These are phyloP conservation scores for Diaporthe humulicola DNA, from an alignment of 2,329 filamentous ascomycete species.

Conservation along the genomic window DNA sequence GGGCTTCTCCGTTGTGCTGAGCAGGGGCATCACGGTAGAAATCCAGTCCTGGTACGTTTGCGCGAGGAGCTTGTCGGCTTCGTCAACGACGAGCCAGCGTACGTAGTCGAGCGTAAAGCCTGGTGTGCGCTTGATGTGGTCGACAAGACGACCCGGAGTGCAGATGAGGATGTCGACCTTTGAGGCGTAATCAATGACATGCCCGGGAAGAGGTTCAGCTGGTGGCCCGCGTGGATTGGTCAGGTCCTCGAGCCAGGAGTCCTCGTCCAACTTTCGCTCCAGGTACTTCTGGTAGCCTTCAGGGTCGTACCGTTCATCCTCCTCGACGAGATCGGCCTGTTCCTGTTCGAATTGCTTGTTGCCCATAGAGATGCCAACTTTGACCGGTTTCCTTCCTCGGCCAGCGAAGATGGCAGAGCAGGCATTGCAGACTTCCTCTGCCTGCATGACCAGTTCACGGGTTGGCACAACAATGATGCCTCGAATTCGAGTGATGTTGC, in stretches of 20 bases:
- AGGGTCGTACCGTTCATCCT: conserved; percentile 73
- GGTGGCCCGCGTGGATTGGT: conserved; percentile 33
- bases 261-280: conserved; percentile 55
- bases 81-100: conserved; percentile 91
- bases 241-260: conserved; percentile 50
- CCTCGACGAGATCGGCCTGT: conserved; percentile 62
- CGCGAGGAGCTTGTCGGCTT: conserved; percentile 91
- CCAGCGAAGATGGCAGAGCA: conserved; percentile 75
- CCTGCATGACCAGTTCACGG: conserved; percentile 89
- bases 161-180: conserved; percentile 91
- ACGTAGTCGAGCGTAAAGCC: conserved; percentile 85
- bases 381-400: conserved; percentile 73
- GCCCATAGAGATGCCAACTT: conserved; percentile 86
- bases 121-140: conserved; percentile 86
- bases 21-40: conserved; percentile 74
- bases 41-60: conserved; percentile 96
- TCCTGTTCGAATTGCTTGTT: conserved; percentile 80
- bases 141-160: conserved; percentile 91
- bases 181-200: conserved; percentile 75
- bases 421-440: conserved; percentile 80
- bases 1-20: conserved; percentile 59
- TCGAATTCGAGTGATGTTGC: conserved; percentile 75
- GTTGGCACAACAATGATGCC: conserved; percentile 92
- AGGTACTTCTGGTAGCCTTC: conserved; percentile 61
- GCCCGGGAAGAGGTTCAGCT: conserved; percentile 62